Conservation (phyloP, 345 rosid genomes). For the Moringa oleifera region DNA sequence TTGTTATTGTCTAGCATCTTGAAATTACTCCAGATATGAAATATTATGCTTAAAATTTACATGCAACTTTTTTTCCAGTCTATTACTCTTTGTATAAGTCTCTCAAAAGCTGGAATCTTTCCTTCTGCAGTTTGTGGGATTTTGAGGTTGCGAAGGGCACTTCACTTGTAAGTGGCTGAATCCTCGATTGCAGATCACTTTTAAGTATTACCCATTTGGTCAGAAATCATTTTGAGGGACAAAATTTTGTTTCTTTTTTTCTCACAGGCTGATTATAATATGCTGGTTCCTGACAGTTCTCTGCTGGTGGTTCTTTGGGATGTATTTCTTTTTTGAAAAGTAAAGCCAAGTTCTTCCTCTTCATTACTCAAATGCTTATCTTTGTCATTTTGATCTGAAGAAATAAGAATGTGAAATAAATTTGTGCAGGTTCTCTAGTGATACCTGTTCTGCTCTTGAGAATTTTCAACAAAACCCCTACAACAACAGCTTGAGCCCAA, state of each 20-base stretch:
- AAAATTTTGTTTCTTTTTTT: neutral
- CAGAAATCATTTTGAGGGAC: neutral
- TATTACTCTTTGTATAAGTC: neutral
- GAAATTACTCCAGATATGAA: neutral
- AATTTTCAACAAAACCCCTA: slow-evolving; percentile 51
- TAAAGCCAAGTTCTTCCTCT: slow-evolving; percentile 20
- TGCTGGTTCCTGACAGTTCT: slow-evolving; percentile 62
- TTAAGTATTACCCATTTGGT: neutral
- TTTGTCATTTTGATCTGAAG: neutral
- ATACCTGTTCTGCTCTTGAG: slow-evolving; percentile 52
- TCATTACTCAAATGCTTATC: neutral
- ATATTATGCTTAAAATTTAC: neutral
- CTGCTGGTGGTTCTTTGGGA: slow-evolving; percentile 58
- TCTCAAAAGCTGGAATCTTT: slow-evolving; percentile 5
- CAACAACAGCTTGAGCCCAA: slow-evolving; percentile 59
- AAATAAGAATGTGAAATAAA: neutral
- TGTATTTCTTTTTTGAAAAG: slow-evolving; percentile 51
- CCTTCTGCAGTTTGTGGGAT: slow-evolving; percentile 43
- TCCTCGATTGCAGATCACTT: neutral
- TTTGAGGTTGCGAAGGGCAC: slow-evolving; percentile 31
- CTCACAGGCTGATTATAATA: slow-evolving; percentile 42
- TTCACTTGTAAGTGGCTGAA: slow-evolving; percentile 33
- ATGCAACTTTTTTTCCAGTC: neutral
- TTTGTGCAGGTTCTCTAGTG: slow-evolving; percentile 45
- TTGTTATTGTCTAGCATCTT: neutral